phyloP scores from a whole-genome alignment of 352 stramenopile species.

The Elongisporangium anandrum region DNA sequence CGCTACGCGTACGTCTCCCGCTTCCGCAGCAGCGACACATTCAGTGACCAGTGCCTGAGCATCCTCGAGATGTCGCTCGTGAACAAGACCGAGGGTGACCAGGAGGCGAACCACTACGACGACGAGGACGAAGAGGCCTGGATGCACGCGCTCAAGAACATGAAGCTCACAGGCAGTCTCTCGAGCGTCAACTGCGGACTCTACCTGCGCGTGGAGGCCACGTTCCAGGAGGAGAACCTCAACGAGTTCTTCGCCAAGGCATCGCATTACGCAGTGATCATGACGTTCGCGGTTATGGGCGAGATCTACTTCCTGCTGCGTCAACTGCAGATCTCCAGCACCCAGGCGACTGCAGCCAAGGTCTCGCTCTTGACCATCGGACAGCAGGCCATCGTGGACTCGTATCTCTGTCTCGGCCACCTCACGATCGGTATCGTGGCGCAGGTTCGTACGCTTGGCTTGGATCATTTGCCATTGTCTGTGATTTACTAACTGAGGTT shows the following conservation, averaged over 20 bases:
- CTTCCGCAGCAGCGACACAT: constrained; percentile 77
- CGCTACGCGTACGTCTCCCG: constrained; percentile 74
- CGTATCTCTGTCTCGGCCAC: constrained; percentile 93
- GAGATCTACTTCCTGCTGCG: constrained; percentile 86
- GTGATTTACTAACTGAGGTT: not conserved
- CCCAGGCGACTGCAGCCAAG: constrained; percentile 78
- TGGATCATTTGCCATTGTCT: constrained; percentile 1
- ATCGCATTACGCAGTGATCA: constrained; percentile 73
- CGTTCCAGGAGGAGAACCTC: constrained; percentile 80
- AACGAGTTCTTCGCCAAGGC: constrained; percentile 81
- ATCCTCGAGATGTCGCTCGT: constrained; percentile 72
- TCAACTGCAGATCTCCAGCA: constrained; percentile 82
- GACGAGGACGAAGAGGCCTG: constrained; percentile 34
- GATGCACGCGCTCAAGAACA: constrained; percentile 22
- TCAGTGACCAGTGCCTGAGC: constrained; percentile 81
- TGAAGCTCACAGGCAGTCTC: constrained; percentile 55
- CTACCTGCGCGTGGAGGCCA: constrained; percentile 69
- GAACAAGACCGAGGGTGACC: constrained; percentile 25
- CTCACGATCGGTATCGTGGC: constrained; percentile 93
- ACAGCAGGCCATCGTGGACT: constrained; percentile 89
- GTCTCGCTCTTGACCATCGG: constrained; percentile 83
- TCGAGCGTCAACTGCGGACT: constrained; percentile 76
- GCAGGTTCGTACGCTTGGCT: constrained; percentile 20
- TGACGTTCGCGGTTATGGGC: constrained; percentile 81
- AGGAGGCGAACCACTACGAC: not conserved